phyloP scores from a whole-genome alignment of 2,329 filamentous ascomycete genomes.

The Aspergillus unguis region DNA sequence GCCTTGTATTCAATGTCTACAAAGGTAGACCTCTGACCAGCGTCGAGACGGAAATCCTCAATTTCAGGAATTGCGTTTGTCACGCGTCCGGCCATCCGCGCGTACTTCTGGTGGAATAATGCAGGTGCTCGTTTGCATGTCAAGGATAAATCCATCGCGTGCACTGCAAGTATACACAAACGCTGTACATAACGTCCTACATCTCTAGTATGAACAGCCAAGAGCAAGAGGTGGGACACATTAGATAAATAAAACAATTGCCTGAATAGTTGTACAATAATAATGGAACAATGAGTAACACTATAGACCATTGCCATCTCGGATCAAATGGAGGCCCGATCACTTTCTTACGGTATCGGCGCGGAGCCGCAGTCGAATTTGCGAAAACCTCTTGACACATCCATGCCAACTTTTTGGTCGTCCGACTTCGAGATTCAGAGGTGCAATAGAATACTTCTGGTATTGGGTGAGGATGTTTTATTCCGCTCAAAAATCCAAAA shows the following conservation, averaged over 20 bases:
- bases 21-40: background rate
- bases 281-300: background rate
- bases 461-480: background rate
- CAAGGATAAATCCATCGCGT: background rate
- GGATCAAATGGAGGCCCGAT: slow-evolving; percentile 25
- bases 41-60: background rate
- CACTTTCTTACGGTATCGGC: slow-evolving; percentile 14
- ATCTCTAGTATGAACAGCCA: background rate
- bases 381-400: slow-evolving; percentile 15
- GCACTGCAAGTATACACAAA: background rate
- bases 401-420: background rate
- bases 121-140: background rate
- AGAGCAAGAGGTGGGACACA: no score
- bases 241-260: background rate
- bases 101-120: background rate
- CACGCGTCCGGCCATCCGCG: no score
- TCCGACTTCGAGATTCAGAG: background rate
- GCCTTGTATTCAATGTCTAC: no score
- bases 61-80: background rate
- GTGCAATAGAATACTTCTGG: background rate
- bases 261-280: no score
- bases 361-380: slow-evolving; percentile 18
- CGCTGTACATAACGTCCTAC: background rate
- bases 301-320: background rate
- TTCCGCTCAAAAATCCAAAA: background rate